Evolutionary conservation across 2,329 filamentous ascomycete species (phyloP).

Genomic region (Scolecobasidium constrictum): DNA sequence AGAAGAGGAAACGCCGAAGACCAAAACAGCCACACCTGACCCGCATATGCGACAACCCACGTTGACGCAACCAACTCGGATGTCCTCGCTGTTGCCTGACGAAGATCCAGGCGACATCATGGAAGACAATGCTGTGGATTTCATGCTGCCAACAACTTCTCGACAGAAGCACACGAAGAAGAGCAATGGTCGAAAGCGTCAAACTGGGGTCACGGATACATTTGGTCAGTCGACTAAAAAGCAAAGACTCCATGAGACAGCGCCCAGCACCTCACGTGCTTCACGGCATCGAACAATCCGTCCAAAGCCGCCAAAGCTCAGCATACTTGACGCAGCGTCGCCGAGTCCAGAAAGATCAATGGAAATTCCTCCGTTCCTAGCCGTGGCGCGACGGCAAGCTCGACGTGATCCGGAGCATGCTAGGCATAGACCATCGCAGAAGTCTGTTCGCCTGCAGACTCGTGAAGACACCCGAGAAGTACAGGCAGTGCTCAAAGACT

Average conservation of each 20-base stretch:
- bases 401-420: conserved; percentile 36
- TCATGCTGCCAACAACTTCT: conserved; percentile 22
- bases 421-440: conserved; percentile 39
- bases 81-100: background rate
- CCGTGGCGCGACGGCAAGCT: conserved; percentile 42
- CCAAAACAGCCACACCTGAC: background rate
- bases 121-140: conserved; percentile 35
- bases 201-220: conserved; percentile 26
- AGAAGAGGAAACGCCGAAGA: background rate
- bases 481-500: conserved; percentile 36
- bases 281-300: background rate
- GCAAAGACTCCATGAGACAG: background rate
- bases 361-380: conserved; percentile 41
- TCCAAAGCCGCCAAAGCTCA: conserved; percentile 24
- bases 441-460: conserved; percentile 42
- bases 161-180: conserved; percentile 12
- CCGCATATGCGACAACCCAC: background rate
- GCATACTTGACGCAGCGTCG: conserved; percentile 37
- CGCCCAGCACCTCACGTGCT: background rate
- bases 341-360: conserved; percentile 21
- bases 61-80: background rate
- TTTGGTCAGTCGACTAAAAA: conserved; percentile 14
- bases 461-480: conserved; percentile 44
- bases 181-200: conserved; percentile 18
- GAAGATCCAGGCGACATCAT: conserved; percentile 16